These are phyloP conservation scores for Pichia rugopelliculosa DNA, from an alignment of 805 yeast genomes.

Conservation along the genomic window DNA sequence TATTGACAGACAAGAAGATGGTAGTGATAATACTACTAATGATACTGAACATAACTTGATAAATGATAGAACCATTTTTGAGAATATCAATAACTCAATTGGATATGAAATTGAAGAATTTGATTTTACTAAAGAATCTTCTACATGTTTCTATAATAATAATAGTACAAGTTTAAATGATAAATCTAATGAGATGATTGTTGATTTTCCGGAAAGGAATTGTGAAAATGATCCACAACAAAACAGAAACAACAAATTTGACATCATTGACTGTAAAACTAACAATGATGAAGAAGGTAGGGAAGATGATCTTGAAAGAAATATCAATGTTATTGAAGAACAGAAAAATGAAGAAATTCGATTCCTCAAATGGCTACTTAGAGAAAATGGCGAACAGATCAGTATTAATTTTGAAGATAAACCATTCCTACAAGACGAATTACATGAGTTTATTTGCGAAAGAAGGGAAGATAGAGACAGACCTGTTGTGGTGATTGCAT, in stretches of 20 bases:
- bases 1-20: no score
- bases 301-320: not conserved
- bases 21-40: not conserved
- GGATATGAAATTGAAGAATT: not conserved
- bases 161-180: not conserved
- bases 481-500: conserved; percentile 29
- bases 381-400: conserved; percentile 15
- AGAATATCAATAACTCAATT: not conserved
- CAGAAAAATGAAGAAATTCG: conserved; percentile 2
- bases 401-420: conserved; percentile 20
- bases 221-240: not conserved
- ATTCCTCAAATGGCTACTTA: conserved; percentile 15
- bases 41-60: not conserved
- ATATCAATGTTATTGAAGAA: not conserved
- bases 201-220: not conserved
- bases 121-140: not conserved
- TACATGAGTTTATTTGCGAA: conserved; percentile 17
- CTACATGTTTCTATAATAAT: not conserved
- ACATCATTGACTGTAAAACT: not conserved
- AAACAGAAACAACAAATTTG: no score
- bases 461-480: conserved; percentile 11
- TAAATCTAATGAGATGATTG: not conserved
- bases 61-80: not conserved
- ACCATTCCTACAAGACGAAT: conserved; percentile 20
- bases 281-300: not conserved